Percentiles rank a stretch among this genome's conserved stretches.
These are phyloP conservation scores for Auricularia heimuer DNA, from an alignment of 768 basidiomycete species.

Conservation along the genomic window DNA sequence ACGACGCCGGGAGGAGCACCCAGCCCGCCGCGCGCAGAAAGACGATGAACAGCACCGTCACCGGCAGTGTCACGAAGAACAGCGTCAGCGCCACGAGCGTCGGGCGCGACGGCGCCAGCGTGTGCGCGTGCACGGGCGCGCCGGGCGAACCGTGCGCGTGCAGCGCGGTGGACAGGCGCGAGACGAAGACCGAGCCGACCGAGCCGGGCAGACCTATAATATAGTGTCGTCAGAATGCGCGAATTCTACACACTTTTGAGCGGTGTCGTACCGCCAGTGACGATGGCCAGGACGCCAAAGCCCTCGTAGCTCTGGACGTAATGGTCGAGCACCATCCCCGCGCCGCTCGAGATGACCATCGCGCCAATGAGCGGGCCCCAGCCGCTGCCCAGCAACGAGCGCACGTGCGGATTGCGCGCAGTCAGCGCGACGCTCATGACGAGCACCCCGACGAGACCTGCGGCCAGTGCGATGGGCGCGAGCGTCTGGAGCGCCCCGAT, in stretches of 20 bases:
- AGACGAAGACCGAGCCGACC: constrained; percentile 84
- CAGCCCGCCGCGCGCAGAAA: constrained; percentile 63
- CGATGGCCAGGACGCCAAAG: constrained; percentile 78
- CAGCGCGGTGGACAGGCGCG: constrained; percentile 79
- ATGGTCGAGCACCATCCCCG: constrained; percentile 84
- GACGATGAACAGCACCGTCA: constrained; percentile 64
- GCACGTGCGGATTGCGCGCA: constrained; percentile 56
- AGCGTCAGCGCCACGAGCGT: constrained; percentile 59
- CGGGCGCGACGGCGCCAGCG: constrained; percentile 24
- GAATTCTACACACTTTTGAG: constrained; percentile 14
- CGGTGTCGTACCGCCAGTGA: constrained; percentile 53
- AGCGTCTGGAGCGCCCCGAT: constrained; percentile 56
- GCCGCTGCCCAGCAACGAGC: constrained; percentile 66
- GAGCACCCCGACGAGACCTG: constrained; percentile 24
- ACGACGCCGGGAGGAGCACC: constrained; percentile 60
- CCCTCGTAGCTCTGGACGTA: constrained; percentile 84
- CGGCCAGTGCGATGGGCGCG: constrained; percentile 42
- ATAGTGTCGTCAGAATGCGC: constrained; percentile 30
- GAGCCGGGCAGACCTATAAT: constrained; percentile 55
- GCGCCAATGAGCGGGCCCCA: constrained; percentile 90
- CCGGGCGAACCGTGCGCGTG: constrained; percentile 37
- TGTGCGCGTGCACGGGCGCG: constrained; percentile 9
- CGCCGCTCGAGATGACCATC: constrained; percentile 77
- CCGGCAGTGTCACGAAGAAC: constrained; percentile 64
- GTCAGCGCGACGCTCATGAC: constrained; percentile 46